Percentiles rank a stretch among this genome's conserved stretches.
Conservation (phyloP, 805 yeast species). For the Candida tallmaniae region DNA sequence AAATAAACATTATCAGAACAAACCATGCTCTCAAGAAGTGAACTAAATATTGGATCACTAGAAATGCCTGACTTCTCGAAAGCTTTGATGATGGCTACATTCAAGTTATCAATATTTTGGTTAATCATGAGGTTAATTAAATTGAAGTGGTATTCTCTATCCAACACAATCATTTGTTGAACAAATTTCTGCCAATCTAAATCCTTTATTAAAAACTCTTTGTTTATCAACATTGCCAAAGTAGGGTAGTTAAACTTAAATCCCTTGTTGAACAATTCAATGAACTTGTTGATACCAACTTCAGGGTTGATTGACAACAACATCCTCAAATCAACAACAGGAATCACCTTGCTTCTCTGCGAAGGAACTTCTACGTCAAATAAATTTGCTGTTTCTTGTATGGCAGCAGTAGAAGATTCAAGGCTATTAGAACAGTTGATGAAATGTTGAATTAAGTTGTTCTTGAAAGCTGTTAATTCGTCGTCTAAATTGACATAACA, state of each 20-base stretch:
- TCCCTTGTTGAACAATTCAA: conserved; percentile 26
- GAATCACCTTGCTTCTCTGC: neutral
- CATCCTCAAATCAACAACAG: conserved; percentile 21
- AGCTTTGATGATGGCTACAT: conserved; percentile 7
- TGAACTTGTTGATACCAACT: conserved; percentile 22
- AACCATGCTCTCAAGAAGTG: neutral
- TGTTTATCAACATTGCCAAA: conserved; percentile 27
- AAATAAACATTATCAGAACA: conserved; percentile 9
- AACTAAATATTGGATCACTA: conserved; percentile 2
- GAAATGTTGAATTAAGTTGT: conserved; percentile 14
- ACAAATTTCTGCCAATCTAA: conserved; percentile 8
- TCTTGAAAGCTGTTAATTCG: conserved; percentile 19
- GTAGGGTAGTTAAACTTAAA: conserved; percentile 26
- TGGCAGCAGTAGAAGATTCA: conserved; percentile 1
- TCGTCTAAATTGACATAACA: conserved; percentile 28
- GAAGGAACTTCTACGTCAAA: neutral
- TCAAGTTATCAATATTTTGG: conserved; percentile 13
- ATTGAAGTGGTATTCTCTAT: conserved; percentile 1
- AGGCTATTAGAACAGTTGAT: neutral
- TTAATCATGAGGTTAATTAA: conserved; percentile 8
- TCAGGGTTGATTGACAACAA: conserved; percentile 24
- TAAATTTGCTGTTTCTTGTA: conserved; percentile 2
- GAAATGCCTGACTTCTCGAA: neutral
- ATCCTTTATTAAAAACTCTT: conserved; percentile 17
- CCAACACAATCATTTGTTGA: conserved; percentile 2